Evolutionary conservation across 2,329 filamentous ascomycete species (phyloP).

Genomic region (Cytospora schulzeri): DNA sequence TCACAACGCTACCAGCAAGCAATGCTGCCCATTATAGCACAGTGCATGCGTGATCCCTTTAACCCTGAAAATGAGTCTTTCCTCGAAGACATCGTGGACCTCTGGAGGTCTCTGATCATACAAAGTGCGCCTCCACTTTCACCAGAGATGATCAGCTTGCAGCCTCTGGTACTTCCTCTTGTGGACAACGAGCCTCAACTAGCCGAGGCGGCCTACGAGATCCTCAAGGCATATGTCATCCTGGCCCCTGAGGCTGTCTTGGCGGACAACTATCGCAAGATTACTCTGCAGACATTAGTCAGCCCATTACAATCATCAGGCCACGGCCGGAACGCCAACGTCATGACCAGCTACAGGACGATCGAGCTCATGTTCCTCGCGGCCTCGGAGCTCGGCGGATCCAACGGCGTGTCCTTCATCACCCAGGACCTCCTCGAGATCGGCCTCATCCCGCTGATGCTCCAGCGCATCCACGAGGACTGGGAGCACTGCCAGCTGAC

Average conservation of each 20-base stretch:
- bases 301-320: conserved; percentile 14
- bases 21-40: conserved; percentile 74
- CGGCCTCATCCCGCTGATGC: conserved; percentile 63
- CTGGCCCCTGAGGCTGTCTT: conserved; percentile 70
- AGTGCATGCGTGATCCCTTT: conserved; percentile 23
- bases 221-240: conserved; percentile 71
- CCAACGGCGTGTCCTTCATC: conserved; percentile 62
- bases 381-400: conserved; percentile 63
- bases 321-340: conserved; percentile 22
- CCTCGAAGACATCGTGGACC: conserved; percentile 87
- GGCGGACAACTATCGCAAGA: conserved; percentile 55
- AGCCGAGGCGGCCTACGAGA: conserved; percentile 61
- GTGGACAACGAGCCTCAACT: conserved; percentile 68
- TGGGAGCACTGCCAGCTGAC: conserved; percentile 78
- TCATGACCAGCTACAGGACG: conserved; percentile 53
- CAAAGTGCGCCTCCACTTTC: conserved; percentile 66
- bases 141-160: conserved; percentile 63
- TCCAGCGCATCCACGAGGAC: conserved; percentile 67
- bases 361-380: conserved; percentile 67
- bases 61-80: conserved; percentile 65
- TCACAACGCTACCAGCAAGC: conserved; percentile 78
- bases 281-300: conserved; percentile 51
- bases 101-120: conserved; percentile 77
- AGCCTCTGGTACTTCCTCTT: conserved; percentile 65
- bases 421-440: conserved; percentile 66